Evolutionary conservation across 192 early-diverging fungal species (phyloP), one percentile per base, ranked within the genome.

Genomic region (Coemansia sp.): DNA sequence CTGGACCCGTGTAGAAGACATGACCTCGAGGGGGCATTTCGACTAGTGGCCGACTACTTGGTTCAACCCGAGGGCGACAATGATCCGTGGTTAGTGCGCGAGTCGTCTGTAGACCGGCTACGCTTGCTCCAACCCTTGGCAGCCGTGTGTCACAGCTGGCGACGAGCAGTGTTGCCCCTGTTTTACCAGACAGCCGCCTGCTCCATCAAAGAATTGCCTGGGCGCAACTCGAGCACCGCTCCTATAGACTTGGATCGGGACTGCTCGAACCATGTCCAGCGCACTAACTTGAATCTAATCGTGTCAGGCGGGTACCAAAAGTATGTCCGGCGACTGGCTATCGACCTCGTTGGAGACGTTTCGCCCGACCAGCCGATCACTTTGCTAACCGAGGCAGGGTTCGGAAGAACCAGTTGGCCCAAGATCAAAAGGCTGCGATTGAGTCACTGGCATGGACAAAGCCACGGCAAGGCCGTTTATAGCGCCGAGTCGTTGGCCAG

Each of bases 101-200:
- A 66, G n/a, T 67, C 69, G 38, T 44, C 63, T 33, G 49, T 67
- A 20, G 64, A 67, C 42, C 29, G 42, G 5, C 65, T 82, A 22
- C 52, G 42, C 18, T 33, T 54, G 49, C 33, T 77, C n/a, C 79
- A 82, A 38, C 79, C 79, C 13, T 61, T 82, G 63, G 41, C 79
- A 1, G 74, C 71, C 6, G 72, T 82, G 5, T 82, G 75, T 20
- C 68, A 43, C 27, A 65, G 54, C 31, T 82, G 79, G 79, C 54
- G 79, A 0, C 60, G 65, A 13, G 74, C 79, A 18, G 42, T 51
- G 13, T 49, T 82, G 52, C 79, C 79, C 3, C 60, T 70, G 33
- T 66, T 82, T 46, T 82, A 82, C 46, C 71, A 77, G 16, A 63
- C 79, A 15, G 75, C 51, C 2, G 69, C 73, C 0, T 82, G 74